Evolutionary conservation across 1,139 yeast species (phyloP).

Genomic region (Meyerozyma guilliermondii): DNA sequence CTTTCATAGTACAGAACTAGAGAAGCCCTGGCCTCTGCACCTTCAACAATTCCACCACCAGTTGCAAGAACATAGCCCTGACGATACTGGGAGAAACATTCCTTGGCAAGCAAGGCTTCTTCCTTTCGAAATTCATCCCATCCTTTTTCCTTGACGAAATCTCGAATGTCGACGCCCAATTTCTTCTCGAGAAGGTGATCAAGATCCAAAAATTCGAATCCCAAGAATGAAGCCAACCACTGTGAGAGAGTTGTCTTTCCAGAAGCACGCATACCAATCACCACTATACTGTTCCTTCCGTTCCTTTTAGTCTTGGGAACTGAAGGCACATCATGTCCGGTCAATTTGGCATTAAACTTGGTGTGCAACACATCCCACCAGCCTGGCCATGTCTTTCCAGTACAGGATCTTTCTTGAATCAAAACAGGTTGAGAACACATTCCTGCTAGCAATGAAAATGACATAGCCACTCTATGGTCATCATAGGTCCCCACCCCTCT

Average conservation of each 20-base stretch:
- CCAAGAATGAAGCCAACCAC: conserved; percentile 71
- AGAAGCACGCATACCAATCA: conserved; percentile 98
- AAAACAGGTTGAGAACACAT: conserved; percentile 52
- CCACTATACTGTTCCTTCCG: conserved; percentile 57
- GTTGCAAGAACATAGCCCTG: conserved; percentile 75
- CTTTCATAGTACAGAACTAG: conserved; percentile 49
- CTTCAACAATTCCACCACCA: conserved; percentile 96
- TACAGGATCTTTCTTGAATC: conserved; percentile 83
- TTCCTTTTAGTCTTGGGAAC: conserved; percentile 21
- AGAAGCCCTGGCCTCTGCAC: conserved; percentile 56
- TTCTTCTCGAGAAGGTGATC: conserved; percentile 66
- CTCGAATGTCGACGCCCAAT: conserved; percentile 54
- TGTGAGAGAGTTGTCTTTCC: conserved; percentile 87
- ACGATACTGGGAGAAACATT: conserved; percentile 43
- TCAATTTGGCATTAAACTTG: conserved; percentile 56
- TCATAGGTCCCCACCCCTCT: conserved; percentile 76
- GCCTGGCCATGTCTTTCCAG: conserved; percentile 99
- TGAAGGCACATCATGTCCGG: conserved; percentile 53
- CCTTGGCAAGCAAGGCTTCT: conserved; percentile 59
- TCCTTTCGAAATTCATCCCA: conserved; percentile 81
- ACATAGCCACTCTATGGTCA: conserved; percentile 98
- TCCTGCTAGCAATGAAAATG: conserved; percentile 80
- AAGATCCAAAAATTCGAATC: conserved; percentile 71
- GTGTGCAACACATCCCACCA: conserved; percentile 96
- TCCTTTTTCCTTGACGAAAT: conserved; percentile 62